phyloP scores from a whole-genome alignment of 2,329 filamentous ascomycete species.

The Capronia americana region DNA sequence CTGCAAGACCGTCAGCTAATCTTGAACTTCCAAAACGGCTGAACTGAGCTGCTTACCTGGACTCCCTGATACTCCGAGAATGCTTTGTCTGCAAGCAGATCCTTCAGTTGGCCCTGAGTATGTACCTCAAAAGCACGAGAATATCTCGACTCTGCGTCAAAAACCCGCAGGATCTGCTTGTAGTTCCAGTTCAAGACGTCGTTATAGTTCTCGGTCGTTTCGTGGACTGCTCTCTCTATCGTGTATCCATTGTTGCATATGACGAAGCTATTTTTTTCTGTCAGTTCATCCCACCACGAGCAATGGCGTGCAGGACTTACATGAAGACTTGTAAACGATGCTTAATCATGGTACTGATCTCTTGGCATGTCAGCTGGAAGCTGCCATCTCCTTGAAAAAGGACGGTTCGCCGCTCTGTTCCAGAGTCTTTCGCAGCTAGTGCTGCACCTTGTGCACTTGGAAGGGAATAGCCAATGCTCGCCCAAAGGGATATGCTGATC shows the following conservation, averaged over 20 bases:
- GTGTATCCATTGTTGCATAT: slow-evolving; percentile 89
- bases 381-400: slow-evolving; percentile 87
- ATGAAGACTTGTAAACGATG: slow-evolving; percentile 59
- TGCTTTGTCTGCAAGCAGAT: background rate
- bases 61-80: background rate
- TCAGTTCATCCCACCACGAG: background rate
- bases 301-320: slow-evolving; percentile 1
- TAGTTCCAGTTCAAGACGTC: slow-evolving; percentile 79
- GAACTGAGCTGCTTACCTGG: background rate
- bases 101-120: background rate
- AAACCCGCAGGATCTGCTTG: slow-evolving; percentile 54
- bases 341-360: slow-evolving; percentile 78
- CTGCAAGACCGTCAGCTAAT: background rate
- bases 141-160: background rate
- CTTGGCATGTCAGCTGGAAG: slow-evolving; percentile 83
- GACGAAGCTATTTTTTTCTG: slow-evolving; percentile 66
- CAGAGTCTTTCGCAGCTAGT: slow-evolving; percentile 58
- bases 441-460: slow-evolving; percentile 72
- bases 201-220: slow-evolving; percentile 79
- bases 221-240: slow-evolving; percentile 87
- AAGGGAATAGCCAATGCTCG: slow-evolving; percentile 69
- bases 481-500: slow-evolving; percentile 78
- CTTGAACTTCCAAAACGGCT: background rate
- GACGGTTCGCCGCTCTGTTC: slow-evolving; percentile 65
- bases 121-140: background rate